A percentile compares a stretch with the other conserved stretches of the same genome.
Conservation (phyloP, 768 basidiomycete species). For the Crepidotus variabilis region DNA sequence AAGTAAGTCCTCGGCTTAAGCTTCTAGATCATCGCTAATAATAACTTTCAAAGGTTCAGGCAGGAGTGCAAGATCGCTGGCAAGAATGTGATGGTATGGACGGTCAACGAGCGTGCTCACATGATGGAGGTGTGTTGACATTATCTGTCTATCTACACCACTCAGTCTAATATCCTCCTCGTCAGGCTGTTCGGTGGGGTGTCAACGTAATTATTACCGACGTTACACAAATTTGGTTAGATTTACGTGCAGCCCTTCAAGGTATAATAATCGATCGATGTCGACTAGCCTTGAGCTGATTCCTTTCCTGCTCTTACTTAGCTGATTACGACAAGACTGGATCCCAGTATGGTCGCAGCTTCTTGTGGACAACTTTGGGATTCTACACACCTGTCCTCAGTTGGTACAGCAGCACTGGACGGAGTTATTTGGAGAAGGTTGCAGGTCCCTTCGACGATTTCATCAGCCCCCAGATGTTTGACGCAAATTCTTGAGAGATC, state of each 20-base stretch:
- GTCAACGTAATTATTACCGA: slow-evolving; percentile 80
- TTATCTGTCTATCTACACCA: slow-evolving; percentile 3
- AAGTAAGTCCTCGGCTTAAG: slow-evolving; percentile 39
- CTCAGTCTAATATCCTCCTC: slow-evolving; percentile 1
- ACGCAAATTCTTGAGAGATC: slow-evolving; percentile 7
- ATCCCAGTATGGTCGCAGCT: slow-evolving; percentile 59
- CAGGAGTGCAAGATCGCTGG: slow-evolving; percentile 72
- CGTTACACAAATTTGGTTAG: slow-evolving; percentile 63
- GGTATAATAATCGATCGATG: slow-evolving; percentile 31
- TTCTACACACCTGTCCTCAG: slow-evolving; percentile 54
- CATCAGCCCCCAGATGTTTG: slow-evolving; percentile 8
- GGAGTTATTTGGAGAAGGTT: slow-evolving; percentile 39
- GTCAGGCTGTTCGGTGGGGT: slow-evolving; percentile 74
- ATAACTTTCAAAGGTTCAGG: slow-evolving; percentile 55
- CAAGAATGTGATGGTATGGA: slow-evolving; percentile 93
- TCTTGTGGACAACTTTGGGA: slow-evolving; percentile 67
- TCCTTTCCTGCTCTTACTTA: slow-evolving; percentile 21
- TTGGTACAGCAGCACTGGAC: slow-evolving; percentile 20
- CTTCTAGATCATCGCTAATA: background rate
- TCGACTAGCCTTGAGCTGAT: background rate
- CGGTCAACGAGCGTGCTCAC: slow-evolving; percentile 84
- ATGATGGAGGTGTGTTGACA: slow-evolving; percentile 76
- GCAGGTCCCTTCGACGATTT: slow-evolving; percentile 51
- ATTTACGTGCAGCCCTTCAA: slow-evolving; percentile 53
- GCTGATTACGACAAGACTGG: slow-evolving; percentile 67